phyloP scores from a whole-genome alignment of 148 eudicot species.

The Selenicereus undatus region DNA sequence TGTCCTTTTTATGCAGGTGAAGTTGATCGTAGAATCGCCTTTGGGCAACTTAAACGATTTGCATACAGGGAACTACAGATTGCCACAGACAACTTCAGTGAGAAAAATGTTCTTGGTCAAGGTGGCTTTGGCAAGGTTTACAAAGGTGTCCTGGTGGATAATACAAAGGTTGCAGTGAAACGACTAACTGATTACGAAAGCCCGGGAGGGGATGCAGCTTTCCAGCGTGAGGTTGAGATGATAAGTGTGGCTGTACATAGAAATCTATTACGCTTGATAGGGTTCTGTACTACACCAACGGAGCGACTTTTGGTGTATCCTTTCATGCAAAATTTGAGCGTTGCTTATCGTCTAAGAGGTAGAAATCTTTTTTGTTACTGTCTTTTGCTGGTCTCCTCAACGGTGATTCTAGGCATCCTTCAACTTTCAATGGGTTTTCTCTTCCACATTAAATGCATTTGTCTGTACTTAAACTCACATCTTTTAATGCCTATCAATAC shows the following conservation, averaged over 20 bases:
- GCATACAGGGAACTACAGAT: constrained; percentile 87
- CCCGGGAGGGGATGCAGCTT: constrained; percentile 95
- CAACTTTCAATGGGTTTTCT: neutral
- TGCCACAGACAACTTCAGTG: constrained; percentile 88
- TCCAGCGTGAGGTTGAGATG: constrained; percentile 98
- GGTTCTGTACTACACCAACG: constrained; percentile 93
- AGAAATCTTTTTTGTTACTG: constrained; percentile 14
- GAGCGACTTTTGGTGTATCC: constrained; percentile 98
- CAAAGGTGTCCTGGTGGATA: constrained; percentile 75
- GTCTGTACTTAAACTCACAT: too few species aligned
- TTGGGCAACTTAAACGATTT: constrained; percentile 93
- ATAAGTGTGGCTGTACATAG: constrained; percentile 96
- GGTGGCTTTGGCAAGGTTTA: constrained; percentile 99
- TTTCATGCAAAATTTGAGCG: constrained; percentile 92
- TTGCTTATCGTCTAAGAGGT: constrained; percentile 93
- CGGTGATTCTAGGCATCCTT: neutral
- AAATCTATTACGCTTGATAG: constrained; percentile 80
- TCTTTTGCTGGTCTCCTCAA: neutral
- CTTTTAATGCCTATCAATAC: too few species aligned
- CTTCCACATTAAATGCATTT: too few species aligned
- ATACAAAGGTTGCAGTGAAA: constrained; percentile 88
- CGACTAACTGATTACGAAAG: constrained; percentile 78
- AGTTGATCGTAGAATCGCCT: constrained; percentile 81
- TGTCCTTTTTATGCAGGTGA: constrained; percentile 54
- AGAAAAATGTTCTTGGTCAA: constrained; percentile 92